Evolutionary conservation across 257 asterid species (phyloP).

Genomic region (Primulina tabacum): DNA sequence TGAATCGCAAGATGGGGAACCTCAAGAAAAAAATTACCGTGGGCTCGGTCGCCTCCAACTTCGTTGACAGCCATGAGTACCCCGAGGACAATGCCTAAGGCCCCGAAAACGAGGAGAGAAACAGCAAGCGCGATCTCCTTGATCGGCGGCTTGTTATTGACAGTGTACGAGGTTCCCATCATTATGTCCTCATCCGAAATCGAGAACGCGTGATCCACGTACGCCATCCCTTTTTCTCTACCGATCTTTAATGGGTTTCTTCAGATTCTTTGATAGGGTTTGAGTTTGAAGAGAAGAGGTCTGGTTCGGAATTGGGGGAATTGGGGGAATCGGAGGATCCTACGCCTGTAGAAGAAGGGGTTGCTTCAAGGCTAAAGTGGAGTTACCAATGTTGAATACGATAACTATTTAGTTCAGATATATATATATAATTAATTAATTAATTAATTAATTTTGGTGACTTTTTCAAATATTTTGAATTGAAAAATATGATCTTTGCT

Average conservation of each 20-base stretch:
- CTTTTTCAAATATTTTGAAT: too few species aligned
- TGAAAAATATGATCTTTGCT: too few species aligned
- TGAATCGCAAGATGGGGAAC: background rate
- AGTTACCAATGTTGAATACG: background rate
- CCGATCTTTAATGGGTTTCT: slow-evolving; percentile 4
- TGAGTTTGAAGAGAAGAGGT: background rate
- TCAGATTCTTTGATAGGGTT: background rate
- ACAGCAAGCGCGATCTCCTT: slow-evolving; percentile 97
- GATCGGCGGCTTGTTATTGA: slow-evolving; percentile 78
- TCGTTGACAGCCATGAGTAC: slow-evolving; percentile 70
- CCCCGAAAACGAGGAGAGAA: slow-evolving; percentile 81
- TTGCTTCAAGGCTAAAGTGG: too few species aligned
- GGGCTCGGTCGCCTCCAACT: slow-evolving; percentile 95
- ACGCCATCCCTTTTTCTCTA: slow-evolving; percentile 52
- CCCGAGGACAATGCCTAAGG: slow-evolving; percentile 69
- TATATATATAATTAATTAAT: too few species aligned
- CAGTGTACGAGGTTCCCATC: slow-evolving; percentile 73
- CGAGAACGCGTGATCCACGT: slow-evolving; percentile 96
- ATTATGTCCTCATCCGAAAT: slow-evolving; percentile 94
- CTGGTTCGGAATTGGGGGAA: background rate
- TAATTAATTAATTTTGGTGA: too few species aligned
- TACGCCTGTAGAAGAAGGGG: background rate
- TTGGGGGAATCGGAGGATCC: background rate
- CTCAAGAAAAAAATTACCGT: slow-evolving; percentile 46
- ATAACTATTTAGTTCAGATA: too few species aligned